Evolutionary conservation across 352 stramenopile species (phyloP).

Genomic region (Aphanomyces invadans): DNA sequence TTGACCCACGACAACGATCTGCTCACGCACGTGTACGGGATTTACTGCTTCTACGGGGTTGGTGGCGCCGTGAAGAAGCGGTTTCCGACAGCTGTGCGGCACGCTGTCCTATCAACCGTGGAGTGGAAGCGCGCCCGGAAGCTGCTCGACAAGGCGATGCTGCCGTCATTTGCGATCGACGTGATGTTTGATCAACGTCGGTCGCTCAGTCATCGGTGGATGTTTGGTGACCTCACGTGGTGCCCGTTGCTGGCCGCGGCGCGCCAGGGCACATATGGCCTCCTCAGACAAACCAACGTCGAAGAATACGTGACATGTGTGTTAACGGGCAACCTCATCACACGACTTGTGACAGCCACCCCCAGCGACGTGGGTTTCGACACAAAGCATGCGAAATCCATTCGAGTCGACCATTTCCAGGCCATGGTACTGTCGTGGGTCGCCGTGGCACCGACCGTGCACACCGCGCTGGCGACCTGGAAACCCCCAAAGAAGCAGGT

Average conservation of each 20-base stretch:
- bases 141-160: constrained; percentile 52
- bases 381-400: neutral
- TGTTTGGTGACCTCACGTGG: neutral
- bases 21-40: constrained; percentile 47
- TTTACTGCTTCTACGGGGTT: constrained; percentile 77
- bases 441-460: neutral
- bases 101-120: neutral
- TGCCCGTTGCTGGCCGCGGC: neutral
- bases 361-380: neutral
- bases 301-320: neutral
- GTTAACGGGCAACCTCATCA: neutral
- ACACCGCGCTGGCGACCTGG: neutral
- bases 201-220: constrained; percentile 41
- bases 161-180: constrained; percentile 52
- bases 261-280: neutral
- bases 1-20: constrained; percentile 36
- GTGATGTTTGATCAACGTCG: constrained; percentile 42
- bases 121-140: constrained; percentile 51
- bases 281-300: neutral
- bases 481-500: constrained; percentile 7
- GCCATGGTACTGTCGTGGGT: neutral
- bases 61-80: constrained; percentile 36
- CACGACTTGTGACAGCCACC: neutral
- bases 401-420: neutral
- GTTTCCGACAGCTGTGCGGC: constrained; percentile 33